These are phyloP conservation scores for Setaria italica DNA, from an alignment of 202 grass and related monocot genomes.

Conservation along the genomic window DNA sequence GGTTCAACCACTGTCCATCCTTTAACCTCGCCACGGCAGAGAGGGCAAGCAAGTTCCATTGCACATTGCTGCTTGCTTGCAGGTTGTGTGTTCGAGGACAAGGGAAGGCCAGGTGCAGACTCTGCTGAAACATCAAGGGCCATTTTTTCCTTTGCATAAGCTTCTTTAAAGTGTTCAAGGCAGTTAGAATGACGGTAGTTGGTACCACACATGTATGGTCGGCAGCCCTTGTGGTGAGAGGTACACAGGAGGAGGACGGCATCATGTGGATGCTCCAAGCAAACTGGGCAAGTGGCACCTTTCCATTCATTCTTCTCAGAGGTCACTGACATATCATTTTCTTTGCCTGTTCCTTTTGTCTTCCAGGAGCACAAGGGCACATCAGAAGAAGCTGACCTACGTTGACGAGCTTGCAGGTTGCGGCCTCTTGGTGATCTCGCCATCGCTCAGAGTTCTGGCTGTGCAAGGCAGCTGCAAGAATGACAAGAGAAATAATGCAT, in stretches of 20 bases:
- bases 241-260: slow-evolving; percentile 70
- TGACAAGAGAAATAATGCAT: slow-evolving; percentile 10
- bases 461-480: slow-evolving; percentile 32
- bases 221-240: slow-evolving; percentile 70
- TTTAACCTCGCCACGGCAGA: slow-evolving; percentile 77
- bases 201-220: slow-evolving; percentile 72
- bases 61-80: slow-evolving; percentile 42
- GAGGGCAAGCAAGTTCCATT: slow-evolving; percentile 79
- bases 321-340: slow-evolving; percentile 35
- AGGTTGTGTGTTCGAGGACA: slow-evolving; percentile 24
- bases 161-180: slow-evolving; percentile 64
- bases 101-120: slow-evolving; percentile 38
- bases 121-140: slow-evolving; percentile 38
- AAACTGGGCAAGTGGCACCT: slow-evolving; percentile 64
- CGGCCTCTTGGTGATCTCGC: slow-evolving; percentile 48
- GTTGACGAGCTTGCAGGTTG: slow-evolving; percentile 51
- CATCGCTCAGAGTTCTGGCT: slow-evolving; percentile 40
- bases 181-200: slow-evolving; percentile 69
- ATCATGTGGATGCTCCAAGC: slow-evolving; percentile 73
- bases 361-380: slow-evolving; percentile 41
- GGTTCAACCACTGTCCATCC: slow-evolving; percentile 88
- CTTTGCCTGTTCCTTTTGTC: slow-evolving; percentile 42
- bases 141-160: slow-evolving; percentile 58
- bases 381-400: slow-evolving; percentile 41
- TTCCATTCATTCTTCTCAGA: slow-evolving; percentile 66